A percentile compares a stretch with the other conserved stretches of the same genome.
These are phyloP conservation scores for Mimosa pudica DNA, from an alignment of 306 rosid genomes.

Conservation along the genomic window DNA sequence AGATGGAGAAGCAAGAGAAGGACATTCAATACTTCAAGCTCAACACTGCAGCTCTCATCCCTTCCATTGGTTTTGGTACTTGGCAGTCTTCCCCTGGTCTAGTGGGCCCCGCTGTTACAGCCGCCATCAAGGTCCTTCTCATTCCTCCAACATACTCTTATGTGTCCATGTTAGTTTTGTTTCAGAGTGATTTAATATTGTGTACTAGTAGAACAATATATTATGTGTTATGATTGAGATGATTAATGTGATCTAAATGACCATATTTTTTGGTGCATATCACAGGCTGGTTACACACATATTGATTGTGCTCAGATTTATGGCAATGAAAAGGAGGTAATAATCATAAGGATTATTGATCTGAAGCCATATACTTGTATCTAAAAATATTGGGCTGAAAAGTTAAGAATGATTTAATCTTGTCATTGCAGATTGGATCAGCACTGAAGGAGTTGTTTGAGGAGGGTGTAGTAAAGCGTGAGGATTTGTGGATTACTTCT, in stretches of 20 bases:
- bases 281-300: conserved; percentile 78
- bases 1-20: conserved; percentile 25
- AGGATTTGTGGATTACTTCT: conserved; percentile 91
- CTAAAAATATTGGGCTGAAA: too few relatives aligned
- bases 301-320: conserved; percentile 82
- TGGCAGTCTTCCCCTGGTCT: conserved; percentile 79
- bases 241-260: not conserved
- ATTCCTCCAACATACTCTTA: not conserved
- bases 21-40: conserved; percentile 50
- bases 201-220: not conserved
- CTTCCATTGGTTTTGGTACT: conserved; percentile 77
- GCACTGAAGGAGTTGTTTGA: conserved; percentile 68
- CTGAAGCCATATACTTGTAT: not conserved
- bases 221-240: not conserved
- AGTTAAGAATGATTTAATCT: not conserved
- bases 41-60: conserved; percentile 82
- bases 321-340: conserved; percentile 79
- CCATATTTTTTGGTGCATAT: not conserved
- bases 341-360: not conserved
- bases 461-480: conserved; percentile 78
- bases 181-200: not conserved
- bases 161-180: not conserved
- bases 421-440: conserved; percentile 61
- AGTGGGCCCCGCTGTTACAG: conserved; percentile 63
- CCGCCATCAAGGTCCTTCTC: conserved; percentile 61